Percentiles rank a stretch among this genome's conserved stretches.
These are phyloP conservation scores for Catunica adiposa DNA, from an alignment of 2,329 filamentous ascomycete species.

Conservation along the genomic window DNA sequence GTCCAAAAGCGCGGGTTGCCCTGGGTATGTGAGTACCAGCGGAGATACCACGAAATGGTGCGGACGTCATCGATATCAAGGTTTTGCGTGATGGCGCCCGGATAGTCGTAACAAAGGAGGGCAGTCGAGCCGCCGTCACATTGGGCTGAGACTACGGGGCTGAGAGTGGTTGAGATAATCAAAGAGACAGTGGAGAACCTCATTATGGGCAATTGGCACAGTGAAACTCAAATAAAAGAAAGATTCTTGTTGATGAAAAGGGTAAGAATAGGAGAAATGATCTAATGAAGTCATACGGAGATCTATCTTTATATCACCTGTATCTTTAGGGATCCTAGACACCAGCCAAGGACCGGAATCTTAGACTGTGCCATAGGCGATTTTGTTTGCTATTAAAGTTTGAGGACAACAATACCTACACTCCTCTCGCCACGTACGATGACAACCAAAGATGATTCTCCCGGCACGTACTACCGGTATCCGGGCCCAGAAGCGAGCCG, in stretches of 20 bases:
- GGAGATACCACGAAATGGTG: constrained; percentile 14
- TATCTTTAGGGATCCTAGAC: too few species aligned
- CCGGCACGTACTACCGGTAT: neutral
- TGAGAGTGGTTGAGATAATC: neutral
- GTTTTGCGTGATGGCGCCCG: constrained; percentile 11
- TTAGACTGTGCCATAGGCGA: neutral
- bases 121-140: constrained; percentile 5
- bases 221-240: too few species aligned
- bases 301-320: too few species aligned
- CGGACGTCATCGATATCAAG: constrained; percentile 11
- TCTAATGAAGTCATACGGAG: too few species aligned
- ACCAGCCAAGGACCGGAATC: too few species aligned
- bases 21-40: constrained; percentile 12
- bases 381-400: neutral
- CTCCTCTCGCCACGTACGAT: neutral
- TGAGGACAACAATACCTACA: neutral
- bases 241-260: too few species aligned
- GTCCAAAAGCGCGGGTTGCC: constrained; percentile 14
- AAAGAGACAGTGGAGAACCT: neutral
- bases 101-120: constrained; percentile 14
- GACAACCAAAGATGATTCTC: neutral
- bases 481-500: neutral
- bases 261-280: too few species aligned
- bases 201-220: neutral
- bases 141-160: neutral